Base-by-base conservation (phyloP, 1,139 yeast species). In the Candida sanyaensis region DNA sequence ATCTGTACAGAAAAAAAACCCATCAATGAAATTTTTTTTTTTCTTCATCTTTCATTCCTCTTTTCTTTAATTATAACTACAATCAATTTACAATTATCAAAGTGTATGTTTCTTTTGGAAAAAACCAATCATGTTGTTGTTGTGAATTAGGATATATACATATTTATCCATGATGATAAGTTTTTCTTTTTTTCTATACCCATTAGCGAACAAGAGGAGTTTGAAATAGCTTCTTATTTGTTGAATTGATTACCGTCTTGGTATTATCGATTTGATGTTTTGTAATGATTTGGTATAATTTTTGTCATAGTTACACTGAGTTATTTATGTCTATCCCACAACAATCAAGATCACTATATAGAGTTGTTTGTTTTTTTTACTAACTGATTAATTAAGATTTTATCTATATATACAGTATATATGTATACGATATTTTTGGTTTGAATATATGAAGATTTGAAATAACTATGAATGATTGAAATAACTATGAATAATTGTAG, bases 261-360 rank as follows among this genome's bases (percentile, higher is more conserved):
- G 43, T 33, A 32, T 6, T 32, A 24, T 40, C 30, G 24, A 30
- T 31, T 32, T 26, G 37, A 32, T 24, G 26, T 40, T 32, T 41
- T 41, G 43, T 41, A 4, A 41, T 41, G 43, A 41, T 41, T 41
- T 41, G 43, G 43, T 41, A 41, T 33, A 32, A 12, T 41, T 32
- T 31, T 41, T 24, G 43, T 41, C 43, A 41, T 41, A 41, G 43
- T 41, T 41, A 41, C 43, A 41, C 43, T 41, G 43, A 17, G 21
- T 17, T 29, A 11, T 29, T 9, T 29, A 11, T 29, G 21, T 17
- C 3, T 29, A 11, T 29, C 31, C 2, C 6, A 29, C 31, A 29
- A 29, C n/a, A 10, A 17, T 17, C 21, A 17, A 17, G 21, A 17
- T 17, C 3, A 17, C 21, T 17, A 17, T 3, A 17, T 2, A 17